Evolutionary conservation across 768 basidiomycete genomes (phyloP).

Genomic region (Kwoniella botswanensis): DNA sequence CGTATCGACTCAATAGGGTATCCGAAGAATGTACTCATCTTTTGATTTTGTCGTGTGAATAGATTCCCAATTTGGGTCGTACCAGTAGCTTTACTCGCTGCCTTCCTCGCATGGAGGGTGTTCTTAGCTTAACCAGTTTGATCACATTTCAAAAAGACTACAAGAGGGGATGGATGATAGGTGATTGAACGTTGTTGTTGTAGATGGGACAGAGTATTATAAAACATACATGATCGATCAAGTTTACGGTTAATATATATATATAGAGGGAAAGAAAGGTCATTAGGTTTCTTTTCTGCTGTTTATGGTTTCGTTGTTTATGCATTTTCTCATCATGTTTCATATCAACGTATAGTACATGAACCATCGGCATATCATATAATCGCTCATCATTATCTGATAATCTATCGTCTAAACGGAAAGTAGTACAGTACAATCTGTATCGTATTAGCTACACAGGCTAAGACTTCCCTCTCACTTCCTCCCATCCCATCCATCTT

Average conservation of each 20-base stretch:
- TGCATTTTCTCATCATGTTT: conserved; percentile 4
- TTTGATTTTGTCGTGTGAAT: not conserved
- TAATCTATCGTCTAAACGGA: not conserved
- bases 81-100: conserved; percentile 77
- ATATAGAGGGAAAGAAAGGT: not conserved
- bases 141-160: too few species aligned
- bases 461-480: not conserved
- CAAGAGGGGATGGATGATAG: not conserved
- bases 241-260: not conserved
- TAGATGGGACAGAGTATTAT: not conserved
- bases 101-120: conserved; percentile 85
- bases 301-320: not conserved
- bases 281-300: not conserved
- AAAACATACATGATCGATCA: too few species aligned
- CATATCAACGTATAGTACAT: not conserved
- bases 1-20: too few species aligned
- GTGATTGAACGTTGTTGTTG: not conserved
- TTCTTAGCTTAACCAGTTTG: conserved; percentile 60
- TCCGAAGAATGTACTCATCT: too few species aligned
- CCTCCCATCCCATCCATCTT: conserved; percentile 27
- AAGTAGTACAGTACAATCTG: not conserved
- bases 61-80: conserved; percentile 79
- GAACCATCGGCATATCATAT: too few species aligned
- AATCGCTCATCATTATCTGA: too few species aligned
- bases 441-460: not conserved